A percentile compares a stretch with the other conserved stretches of the same genome.
phyloP scores from a whole-genome alignment of 1,284 basidiomycete genomes.

The Boletellus deceptivus region DNA sequence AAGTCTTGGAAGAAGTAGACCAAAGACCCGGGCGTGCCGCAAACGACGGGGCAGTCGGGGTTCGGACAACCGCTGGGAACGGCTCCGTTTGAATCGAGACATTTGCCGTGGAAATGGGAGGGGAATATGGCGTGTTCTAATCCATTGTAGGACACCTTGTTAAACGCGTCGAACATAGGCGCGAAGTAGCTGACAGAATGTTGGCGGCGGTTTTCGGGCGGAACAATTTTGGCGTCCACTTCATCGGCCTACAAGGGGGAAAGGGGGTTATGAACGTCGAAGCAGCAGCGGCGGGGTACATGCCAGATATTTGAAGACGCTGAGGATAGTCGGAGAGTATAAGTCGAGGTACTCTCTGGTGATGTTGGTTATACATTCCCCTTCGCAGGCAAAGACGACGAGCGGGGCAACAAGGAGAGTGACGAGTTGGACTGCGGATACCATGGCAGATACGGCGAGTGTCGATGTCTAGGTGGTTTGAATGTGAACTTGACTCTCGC shows the following conservation, averaged over 20 bases:
- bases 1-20: conserved; percentile 62
- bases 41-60: conserved; percentile 71
- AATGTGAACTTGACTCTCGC: background rate
- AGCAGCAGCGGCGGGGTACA: conserved; percentile 1
- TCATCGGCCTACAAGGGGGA: conserved; percentile 35
- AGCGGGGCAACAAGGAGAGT: conserved; percentile 26
- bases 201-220: conserved; percentile 33
- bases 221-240: conserved; percentile 36
- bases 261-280: background rate
- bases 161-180: conserved; percentile 49
- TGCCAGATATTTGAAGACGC: conserved; percentile 24
- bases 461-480: conserved; percentile 2
- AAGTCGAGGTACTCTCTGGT: conserved; percentile 54
- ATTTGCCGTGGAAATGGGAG: conserved; percentile 72
- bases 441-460: conserved; percentile 18
- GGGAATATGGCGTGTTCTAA: conserved; percentile 59
- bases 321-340: conserved; percentile 35
- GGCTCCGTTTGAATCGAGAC: conserved; percentile 49
- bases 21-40: conserved; percentile 76
- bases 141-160: conserved; percentile 40
- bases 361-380: conserved; percentile 59
- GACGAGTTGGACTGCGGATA: conserved; percentile 22
- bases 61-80: conserved; percentile 71
- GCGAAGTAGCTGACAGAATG: conserved; percentile 39
- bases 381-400: conserved; percentile 60